Evolutionary conservation across 495 filamentous ascomycete genomes (phyloP).

Genomic region (Penicillium soppii): DNA sequence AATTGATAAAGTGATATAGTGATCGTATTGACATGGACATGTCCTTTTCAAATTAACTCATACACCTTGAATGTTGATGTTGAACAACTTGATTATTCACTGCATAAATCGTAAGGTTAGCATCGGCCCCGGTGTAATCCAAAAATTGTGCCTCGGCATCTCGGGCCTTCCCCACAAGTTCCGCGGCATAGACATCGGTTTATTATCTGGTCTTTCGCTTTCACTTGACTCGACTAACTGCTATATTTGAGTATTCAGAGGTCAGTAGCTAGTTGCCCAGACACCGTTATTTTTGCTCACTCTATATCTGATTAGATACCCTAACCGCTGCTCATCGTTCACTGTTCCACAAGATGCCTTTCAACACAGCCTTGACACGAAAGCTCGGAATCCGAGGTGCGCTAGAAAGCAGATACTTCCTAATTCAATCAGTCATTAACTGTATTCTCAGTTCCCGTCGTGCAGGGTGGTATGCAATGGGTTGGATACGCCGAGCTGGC

Average conservation of each 20-base stretch:
- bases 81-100: neutral
- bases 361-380: constrained; percentile 86
- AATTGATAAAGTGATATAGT: no score
- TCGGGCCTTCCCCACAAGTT: constrained; percentile 30
- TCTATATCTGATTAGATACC: neutral
- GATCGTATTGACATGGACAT: no score
- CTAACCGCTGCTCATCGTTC: neutral
- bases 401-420: neutral
- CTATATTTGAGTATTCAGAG: neutral
- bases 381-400: constrained; percentile 82
- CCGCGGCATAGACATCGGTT: constrained; percentile 25
- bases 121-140: constrained; percentile 13
- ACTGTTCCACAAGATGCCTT: constrained; percentile 63
- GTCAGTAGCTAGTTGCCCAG: neutral
- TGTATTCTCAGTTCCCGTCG: constrained; percentile 73
- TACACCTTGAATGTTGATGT: neutral
- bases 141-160: constrained; percentile 29
- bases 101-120: neutral
- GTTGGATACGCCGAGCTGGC: constrained; percentile 88
- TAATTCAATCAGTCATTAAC: constrained; percentile 9
- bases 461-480: constrained; percentile 98
- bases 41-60: no score
- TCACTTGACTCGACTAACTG: neutral
- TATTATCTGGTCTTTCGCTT: constrained; percentile 13
- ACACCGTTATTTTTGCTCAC: neutral